Base-by-base conservation (phyloP, 139 green algal species). In the Eudorina sp. region DNA sequence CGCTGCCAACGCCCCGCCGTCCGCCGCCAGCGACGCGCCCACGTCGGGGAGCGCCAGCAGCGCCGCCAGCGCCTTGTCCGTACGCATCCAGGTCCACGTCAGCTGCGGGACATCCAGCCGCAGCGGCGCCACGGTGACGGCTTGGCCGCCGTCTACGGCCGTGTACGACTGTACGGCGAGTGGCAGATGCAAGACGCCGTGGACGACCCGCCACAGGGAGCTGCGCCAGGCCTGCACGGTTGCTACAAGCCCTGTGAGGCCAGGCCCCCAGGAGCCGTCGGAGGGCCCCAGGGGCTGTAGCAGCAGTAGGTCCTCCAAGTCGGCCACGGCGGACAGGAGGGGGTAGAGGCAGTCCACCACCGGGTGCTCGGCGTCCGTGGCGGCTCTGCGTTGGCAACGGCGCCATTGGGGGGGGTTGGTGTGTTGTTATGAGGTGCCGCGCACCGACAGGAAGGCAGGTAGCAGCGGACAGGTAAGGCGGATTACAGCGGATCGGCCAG, bases 301-400 rank as follows among this genome's bases (percentile, higher is more conserved):
- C 19, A 88, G 83, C 55, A 83, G 55, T 48, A 93, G 48, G 36
- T 58, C 62, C 77, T 96, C 95, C 16, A 95, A 19, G 2, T 85
- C 93, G 18, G 76, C 81, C 13, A 95, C 68, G 7, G 90, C 90
- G 1, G 69, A 51, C 0, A 97, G 46, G 14, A 88, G 21, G 0
- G 94, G 91, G 27, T 93, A 88, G 58, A 96, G 76, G 76, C 88
- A 91, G 80, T 96, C 94, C 0, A 96, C n/a, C 3, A 85, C 89
- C 4, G 94, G 87, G 80, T 97, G 95, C 0, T 60, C 34, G 0
- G 94, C 89, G 14, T 90, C 91, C 31, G 34, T 77, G n/a, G 89
- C 78, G 3, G 94, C 92, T 2, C 90, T 88, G 64, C 51, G 16
- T 13, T 16, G 51, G n/a, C n/a, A n/a, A n/a, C n/a, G n/a, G n/a